Evolutionary conservation across 2,329 filamentous ascomycete genomes (phyloP), one percentile per base, ranked within the genome.

Genomic region (Colletotrichum camelliae): DNA sequence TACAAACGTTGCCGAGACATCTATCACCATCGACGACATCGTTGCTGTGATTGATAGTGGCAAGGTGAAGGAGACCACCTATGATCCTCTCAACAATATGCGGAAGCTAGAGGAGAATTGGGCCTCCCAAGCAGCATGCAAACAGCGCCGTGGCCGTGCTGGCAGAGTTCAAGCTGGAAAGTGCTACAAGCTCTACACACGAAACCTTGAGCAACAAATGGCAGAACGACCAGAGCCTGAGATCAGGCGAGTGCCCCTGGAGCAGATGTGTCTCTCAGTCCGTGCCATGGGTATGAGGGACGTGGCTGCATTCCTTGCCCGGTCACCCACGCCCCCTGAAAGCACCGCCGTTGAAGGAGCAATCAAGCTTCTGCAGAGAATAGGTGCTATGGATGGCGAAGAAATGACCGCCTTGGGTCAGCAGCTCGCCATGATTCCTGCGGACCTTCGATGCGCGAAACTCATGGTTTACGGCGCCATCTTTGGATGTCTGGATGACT

Each of bases 21-120:
- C 97, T 3, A 98, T 99, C 83, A 99, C 97, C 0, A 99, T 99
- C 76, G 96, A 98, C 82, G 97, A 99, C 82, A 95, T 99, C 69
- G 94, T 98, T 4, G 96, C 95, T 3, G 97, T 99, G 61, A 96
- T 99, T 77, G 97, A 99, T 83, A 97, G 94, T 13, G 97, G 97
- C 33, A 93, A 95, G 69, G 97, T 99, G 75, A 99, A 99, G 82
- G 96, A 99, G 84, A 99, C 96, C 0, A 96, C 95, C 82, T 98
- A 96, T 80, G 97, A 98, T 82, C 92, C 95, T 0, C 91, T 94
- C 77, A 98, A 94, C 82, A 98, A 98, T 82, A 98, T 98, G 93
- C 94, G 97, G 58, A 96, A 95, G 80, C 91, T 99, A 2, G 94
- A 96, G 79, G 97, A 99, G 86, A 96, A 95, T 0, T 99, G 96